These are phyloP conservation scores for Botrytis deweyae DNA, from an alignment of 2,329 filamentous ascomycete genomes.

Conservation along the genomic window DNA sequence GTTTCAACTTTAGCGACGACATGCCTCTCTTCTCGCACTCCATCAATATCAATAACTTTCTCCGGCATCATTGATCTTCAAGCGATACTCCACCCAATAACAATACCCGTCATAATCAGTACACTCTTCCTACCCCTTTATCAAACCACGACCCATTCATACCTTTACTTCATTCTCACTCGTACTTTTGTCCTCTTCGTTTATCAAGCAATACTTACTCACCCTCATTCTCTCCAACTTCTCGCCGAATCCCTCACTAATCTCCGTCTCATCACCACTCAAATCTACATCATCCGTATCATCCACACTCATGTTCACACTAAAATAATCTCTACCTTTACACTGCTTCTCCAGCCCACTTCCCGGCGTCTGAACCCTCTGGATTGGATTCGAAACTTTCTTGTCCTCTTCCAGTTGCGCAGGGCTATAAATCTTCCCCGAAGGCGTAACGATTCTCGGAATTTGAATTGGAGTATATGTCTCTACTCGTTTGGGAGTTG, in stretches of 20 bases:
- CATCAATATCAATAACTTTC: neutral
- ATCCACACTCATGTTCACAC: too few relatives aligned
- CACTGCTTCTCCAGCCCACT: neutral
- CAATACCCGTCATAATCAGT: neutral
- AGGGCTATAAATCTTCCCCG: constrained; percentile 2
- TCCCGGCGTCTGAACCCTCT: constrained; percentile 5
- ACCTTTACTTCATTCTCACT: neutral
- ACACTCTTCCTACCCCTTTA: neutral
- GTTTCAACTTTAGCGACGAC: neutral
- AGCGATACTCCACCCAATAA: neutral
- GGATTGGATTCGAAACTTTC: neutral
- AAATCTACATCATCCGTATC: neutral
- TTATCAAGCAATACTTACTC: neutral
- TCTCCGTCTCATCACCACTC: constrained; percentile 20
- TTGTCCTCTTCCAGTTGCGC: constrained; percentile 3
- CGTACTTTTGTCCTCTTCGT: neutral
- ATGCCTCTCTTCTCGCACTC: neutral
- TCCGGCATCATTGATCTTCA: neutral
- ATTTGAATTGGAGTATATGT: neutral
- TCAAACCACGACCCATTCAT: neutral
- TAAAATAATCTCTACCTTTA: neutral
- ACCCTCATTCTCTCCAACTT: constrained; percentile 14
- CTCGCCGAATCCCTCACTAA: constrained; percentile 19
- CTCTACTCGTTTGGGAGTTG: neutral
- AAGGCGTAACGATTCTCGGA: constrained; percentile 8